phyloP scores from a whole-genome alignment of 257 asterid genomes.

The Petrea volubilis region DNA sequence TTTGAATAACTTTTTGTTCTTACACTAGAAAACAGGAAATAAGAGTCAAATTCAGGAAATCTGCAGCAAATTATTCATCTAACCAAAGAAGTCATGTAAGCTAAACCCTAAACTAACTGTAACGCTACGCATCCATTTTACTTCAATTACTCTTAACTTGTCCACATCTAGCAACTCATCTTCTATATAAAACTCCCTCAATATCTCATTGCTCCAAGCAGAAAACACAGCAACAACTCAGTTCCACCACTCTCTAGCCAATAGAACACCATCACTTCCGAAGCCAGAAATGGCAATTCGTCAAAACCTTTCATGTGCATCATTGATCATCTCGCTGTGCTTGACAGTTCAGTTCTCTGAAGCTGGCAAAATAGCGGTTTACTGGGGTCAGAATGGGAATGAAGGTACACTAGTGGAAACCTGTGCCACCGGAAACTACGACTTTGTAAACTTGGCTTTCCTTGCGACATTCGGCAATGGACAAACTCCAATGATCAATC shows the following conservation, averaged over 20 bases:
- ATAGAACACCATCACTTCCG: not conserved
- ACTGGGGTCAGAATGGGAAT: conserved; percentile 46
- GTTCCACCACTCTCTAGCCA: not conserved
- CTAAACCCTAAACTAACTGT: not conserved
- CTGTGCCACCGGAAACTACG: conserved; percentile 36
- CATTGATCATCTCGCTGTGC: not conserved
- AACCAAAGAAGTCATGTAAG: no score
- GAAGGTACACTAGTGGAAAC: conserved; percentile 44
- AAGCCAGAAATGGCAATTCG: not conserved
- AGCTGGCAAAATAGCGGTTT: conserved; percentile 37
- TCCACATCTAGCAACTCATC: not conserved
- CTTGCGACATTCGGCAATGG: conserved; percentile 42
- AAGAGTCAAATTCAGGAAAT: not conserved
- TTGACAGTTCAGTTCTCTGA: not conserved
- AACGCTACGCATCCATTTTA: not conserved
- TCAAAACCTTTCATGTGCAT: not conserved
- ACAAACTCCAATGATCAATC: conserved; percentile 40
- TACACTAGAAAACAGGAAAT: not conserved
- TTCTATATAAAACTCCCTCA: not conserved
- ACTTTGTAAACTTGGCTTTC: conserved; percentile 38
- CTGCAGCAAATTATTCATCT: not conserved
- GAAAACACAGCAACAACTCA: not conserved
- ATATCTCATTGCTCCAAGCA: no score
- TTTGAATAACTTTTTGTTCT: not conserved
- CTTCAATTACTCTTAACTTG: not conserved